phyloP scores from a whole-genome alignment of 306 rosid genomes.

The Styphnolobium japonicum region DNA sequence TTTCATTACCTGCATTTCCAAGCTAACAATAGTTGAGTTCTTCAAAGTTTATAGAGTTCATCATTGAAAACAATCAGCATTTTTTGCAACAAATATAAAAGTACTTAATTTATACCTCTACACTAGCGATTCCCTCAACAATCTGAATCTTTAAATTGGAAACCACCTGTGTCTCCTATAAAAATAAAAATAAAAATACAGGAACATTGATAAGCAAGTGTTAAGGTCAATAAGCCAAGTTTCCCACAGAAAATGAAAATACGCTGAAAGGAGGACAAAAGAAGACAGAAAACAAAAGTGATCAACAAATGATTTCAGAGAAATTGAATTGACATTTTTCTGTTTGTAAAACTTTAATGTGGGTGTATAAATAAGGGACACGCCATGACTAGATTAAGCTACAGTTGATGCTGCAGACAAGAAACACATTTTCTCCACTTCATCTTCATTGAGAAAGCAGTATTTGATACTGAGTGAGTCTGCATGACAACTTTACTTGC shows the following conservation, averaged over 20 bases:
- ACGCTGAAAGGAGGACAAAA: not conserved
- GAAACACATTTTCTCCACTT: not conserved
- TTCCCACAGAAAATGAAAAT: not conserved
- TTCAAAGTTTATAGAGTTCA: too few relatives aligned
- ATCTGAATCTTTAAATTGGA: conserved; percentile 51
- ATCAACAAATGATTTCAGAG: not conserved
- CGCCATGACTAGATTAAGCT: not conserved
- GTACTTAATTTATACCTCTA: conserved; percentile 42
- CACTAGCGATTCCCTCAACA: conserved; percentile 62
- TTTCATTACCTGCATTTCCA: too few relatives aligned
- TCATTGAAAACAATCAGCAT: not conserved
- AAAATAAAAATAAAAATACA: too few relatives aligned
- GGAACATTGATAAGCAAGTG: not conserved
- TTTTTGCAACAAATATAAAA: not conserved
- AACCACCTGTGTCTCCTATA: conserved; percentile 48
- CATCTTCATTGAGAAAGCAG: not conserved
- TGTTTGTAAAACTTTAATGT: not conserved
- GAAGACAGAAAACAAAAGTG: not conserved
- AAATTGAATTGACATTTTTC: not conserved
- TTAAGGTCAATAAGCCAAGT: not conserved
- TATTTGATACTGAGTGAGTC: not conserved
- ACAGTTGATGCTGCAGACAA: not conserved
- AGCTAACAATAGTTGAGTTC: too few relatives aligned
- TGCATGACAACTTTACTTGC: not conserved
- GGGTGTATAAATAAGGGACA: not conserved